Evolutionary conservation across 2,329 filamentous ascomycete genomes (phyloP), one percentile per base, ranked within the genome.

Genomic region (Ascosphaera acerosa): DNA sequence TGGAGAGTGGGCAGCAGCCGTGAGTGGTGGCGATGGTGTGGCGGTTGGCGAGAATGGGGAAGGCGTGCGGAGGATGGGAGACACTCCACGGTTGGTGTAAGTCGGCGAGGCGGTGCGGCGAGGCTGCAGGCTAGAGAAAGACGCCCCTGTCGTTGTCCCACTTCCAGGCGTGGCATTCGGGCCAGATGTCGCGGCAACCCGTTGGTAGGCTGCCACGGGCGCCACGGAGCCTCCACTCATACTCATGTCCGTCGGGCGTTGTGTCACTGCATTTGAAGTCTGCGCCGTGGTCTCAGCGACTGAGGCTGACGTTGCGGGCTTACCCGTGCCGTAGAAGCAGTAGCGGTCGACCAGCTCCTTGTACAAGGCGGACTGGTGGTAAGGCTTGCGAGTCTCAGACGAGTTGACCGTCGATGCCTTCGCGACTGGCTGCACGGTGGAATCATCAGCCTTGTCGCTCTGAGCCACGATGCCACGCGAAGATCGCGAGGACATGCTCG

Each of bases 331-430:
- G 84, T 92, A 84, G 69, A 94, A 97, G 65, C 87, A 97, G 64
- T 91, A 97, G 61, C 90, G 92, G 61, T 90, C 82, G 53, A 97
- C 76, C 40, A 97, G 66, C 56, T 97, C 87, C 55, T 89, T 78
- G 52, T 97, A 94, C 36, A 84, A 82, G 36, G 78, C 71, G 39
- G 81, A 89, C 36, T 82, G 68, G 40, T 91, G 72, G 45, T 66
- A 62, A 28, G 71, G 70, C 45, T 73, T 69, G 44, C 66, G 64
- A 23, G 62, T 58, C 10, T 63, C 56, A 42, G 59, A 9, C 20
- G 61, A 49, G 46, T 64, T 58, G 54, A 64, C 46, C 52, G 66
- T 33, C 61, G 55, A 41, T 40, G 44, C 48, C 38, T 38, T 34
- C 40, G 40, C 23, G 35, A 33, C 22, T 37, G 37, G 27, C 32